A percentile compares a stretch with the other conserved stretches of the same genome.
Evolutionary conservation across 2,329 filamentous ascomycete species (phyloP).

Genomic region (Ophiocordyceps sinensis): DNA sequence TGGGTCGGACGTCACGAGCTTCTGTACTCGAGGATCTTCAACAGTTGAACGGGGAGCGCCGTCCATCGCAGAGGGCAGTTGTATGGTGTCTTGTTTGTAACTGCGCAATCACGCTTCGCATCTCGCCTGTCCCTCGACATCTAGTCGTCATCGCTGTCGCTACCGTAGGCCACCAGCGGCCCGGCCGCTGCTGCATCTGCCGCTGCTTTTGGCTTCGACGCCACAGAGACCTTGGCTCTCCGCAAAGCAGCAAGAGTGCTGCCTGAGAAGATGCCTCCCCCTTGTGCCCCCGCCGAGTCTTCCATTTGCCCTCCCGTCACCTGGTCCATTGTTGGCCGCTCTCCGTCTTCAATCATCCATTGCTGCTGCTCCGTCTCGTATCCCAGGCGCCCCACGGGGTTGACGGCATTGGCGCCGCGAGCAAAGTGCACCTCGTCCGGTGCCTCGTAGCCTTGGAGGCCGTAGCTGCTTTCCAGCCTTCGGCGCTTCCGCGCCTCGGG

Average conservation of each 20-base stretch:
- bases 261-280: conserved; percentile 61
- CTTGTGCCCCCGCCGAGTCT: conserved; percentile 22
- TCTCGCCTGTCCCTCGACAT: conserved; percentile 10
- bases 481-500: conserved; percentile 76
- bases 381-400: conserved; percentile 41
- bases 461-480: conserved; percentile 80
- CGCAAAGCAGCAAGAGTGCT: conserved; percentile 71
- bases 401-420: conserved; percentile 54
- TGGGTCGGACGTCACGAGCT: conserved; percentile 76
- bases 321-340: conserved; percentile 25
- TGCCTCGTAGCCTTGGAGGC: conserved; percentile 80
- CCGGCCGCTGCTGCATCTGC: conserved; percentile 35
- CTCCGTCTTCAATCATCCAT: conserved; percentile 42
- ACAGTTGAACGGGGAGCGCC: conserved; percentile 39
- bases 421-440: conserved; percentile 92
- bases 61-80: neutral
- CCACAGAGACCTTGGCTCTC: conserved; percentile 36
- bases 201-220: conserved; percentile 38
- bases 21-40: conserved; percentile 75
- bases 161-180: conserved; percentile 77
- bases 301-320: conserved; percentile 6
- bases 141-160: conserved; percentile 61
- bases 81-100: conserved; percentile 16
- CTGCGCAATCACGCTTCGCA: conserved; percentile 5
- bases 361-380: conserved; percentile 51